Evolutionary conservation across 1,284 basidiomycete species (phyloP), one percentile per base, ranked within the genome.

Genomic region (Sphaerobolus stellatus): DNA sequence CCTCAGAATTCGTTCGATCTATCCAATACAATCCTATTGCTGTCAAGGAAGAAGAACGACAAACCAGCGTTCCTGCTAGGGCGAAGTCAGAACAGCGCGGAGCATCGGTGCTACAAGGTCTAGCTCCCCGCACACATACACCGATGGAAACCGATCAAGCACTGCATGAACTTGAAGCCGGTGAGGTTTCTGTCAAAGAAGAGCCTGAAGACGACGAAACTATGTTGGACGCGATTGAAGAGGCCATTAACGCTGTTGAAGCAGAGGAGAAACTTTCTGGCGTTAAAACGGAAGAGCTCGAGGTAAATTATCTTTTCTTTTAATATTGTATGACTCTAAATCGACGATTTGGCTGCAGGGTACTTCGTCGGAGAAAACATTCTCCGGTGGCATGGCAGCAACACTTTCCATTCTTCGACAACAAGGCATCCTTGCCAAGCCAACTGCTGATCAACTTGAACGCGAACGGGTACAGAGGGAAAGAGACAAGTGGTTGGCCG

Each of bases 1-100:
- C 97, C 0, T 93, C 93, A 16, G 95, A 98, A 68, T 99, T 99
- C 63, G 92, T 99, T 24, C 85, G 94, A 14, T 87, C 91, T 36
- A 93, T 99, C 60, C 84, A 85, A 0, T 81, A 81, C 61, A 82
- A 83, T 58, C 82, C 82, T 1, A 67, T 78, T 1, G 65, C 67
- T 13, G 72, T 80, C 56, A 88, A 86, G 66, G 69, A 70, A 33
- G 83, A 86, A 61, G 63, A 72, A 63, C 61, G 65, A 54, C 58
- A 77, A 79, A 62, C 64, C 68, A 3, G 60, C 73, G 8, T 50
- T 62, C 57, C 66, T 47, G 68, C 62, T 48, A 69, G 9, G 4
- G 16, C 28, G 6, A 43, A 43, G 28, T n/a, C n/a, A n/a, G n/a
- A n/a, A n/a, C n/a, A n/a, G 49, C 73, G 68, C 62, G 72, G 66